Conservation (phyloP, 2,329 filamentous ascomycete genomes). For the Paraconiothyrium brasiliense region DNA sequence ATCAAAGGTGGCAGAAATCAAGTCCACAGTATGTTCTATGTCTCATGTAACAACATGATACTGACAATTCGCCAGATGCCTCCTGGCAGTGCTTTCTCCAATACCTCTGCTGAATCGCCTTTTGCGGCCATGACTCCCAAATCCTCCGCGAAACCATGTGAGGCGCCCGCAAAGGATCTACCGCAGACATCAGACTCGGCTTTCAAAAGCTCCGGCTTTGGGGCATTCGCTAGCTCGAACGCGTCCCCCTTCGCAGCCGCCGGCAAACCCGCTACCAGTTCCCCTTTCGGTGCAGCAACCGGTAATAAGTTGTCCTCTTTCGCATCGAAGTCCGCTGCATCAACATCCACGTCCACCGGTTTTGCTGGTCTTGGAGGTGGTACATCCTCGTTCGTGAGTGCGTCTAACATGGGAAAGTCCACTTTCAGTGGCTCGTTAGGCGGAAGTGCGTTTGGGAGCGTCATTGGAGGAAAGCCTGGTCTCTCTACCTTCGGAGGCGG, state of each 20-base stretch:
- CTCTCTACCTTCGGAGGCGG: conserved; percentile 73
- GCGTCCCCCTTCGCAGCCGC: conserved; percentile 49
- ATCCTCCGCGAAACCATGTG: conserved; percentile 35
- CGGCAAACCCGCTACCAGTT: conserved; percentile 29
- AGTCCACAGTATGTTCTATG: conserved; percentile 35
- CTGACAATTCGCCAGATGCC: conserved; percentile 42
- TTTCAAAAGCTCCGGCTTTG: conserved; percentile 63
- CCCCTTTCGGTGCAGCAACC: conserved; percentile 49
- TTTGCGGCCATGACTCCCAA: conserved; percentile 57
- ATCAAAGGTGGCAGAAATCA: conserved; percentile 28
- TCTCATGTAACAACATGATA: conserved; percentile 2
- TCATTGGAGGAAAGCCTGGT: conserved; percentile 34
- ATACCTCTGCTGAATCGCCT: conserved; percentile 57
- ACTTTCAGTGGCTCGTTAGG: conserved; percentile 55
- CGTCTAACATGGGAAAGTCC: conserved; percentile 45
- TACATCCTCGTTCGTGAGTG: conserved; percentile 44
- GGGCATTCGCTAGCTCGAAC: conserved; percentile 51
- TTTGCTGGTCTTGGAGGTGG: conserved; percentile 47
- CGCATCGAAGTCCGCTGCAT: conserved; percentile 28
- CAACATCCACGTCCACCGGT: conserved; percentile 27
- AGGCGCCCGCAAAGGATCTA: conserved; percentile 28
- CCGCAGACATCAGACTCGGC: conserved; percentile 55
- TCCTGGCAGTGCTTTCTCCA: conserved; percentile 54
- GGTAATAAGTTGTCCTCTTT: conserved; percentile 42
- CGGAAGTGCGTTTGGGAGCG: conserved; percentile 38